A percentile compares a stretch with the other conserved stretches of the same genome.
phyloP scores from a whole-genome alignment of 2,329 filamentous ascomycete genomes.

The Aspergillus calidoustus region DNA sequence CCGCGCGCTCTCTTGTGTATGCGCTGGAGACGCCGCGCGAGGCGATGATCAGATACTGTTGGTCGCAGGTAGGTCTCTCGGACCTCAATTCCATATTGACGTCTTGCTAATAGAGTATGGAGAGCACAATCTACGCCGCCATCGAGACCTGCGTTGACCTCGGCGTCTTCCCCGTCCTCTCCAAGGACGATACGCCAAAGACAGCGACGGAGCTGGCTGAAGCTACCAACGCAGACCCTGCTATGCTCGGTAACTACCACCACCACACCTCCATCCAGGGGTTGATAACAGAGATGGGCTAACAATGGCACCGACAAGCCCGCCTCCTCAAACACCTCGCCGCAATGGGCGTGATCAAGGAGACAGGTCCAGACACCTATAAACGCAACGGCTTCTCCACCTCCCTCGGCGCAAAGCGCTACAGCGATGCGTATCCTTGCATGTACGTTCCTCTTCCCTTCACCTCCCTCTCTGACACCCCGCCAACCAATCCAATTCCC shows the following conservation, averaged over 20 bases:
- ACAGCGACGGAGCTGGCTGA: conserved; percentile 26
- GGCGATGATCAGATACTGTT: conserved; percentile 54
- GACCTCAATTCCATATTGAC: not conserved
- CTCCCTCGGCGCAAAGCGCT: conserved; percentile 30
- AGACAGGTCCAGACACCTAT: conserved; percentile 40
- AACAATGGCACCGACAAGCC: conserved; percentile 14
- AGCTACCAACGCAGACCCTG: conserved; percentile 24
- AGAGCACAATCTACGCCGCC: conserved; percentile 27
- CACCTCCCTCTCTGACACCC: no score
- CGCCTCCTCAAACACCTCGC: conserved; percentile 42
- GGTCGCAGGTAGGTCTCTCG: conserved; percentile 43
- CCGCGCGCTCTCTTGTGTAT: conserved; percentile 24
- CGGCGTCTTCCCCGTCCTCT: conserved; percentile 28
- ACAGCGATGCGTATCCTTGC: conserved; percentile 31
- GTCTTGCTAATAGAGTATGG: not conserved
- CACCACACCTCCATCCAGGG: not conserved
- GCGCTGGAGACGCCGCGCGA: conserved; percentile 53
- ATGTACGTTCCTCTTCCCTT: conserved; percentile 26
- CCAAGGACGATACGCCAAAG: conserved; percentile 29
- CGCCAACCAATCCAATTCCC: not conserved
- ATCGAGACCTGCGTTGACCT: conserved; percentile 31
- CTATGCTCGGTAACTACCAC: conserved; percentile 24
- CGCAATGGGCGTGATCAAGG: conserved; percentile 41
- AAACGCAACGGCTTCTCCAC: conserved; percentile 37
- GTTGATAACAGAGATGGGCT: not conserved